Evolutionary conservation across 1,284 basidiomycete genomes (phyloP).

Genomic region (Grifola frondosa): DNA sequence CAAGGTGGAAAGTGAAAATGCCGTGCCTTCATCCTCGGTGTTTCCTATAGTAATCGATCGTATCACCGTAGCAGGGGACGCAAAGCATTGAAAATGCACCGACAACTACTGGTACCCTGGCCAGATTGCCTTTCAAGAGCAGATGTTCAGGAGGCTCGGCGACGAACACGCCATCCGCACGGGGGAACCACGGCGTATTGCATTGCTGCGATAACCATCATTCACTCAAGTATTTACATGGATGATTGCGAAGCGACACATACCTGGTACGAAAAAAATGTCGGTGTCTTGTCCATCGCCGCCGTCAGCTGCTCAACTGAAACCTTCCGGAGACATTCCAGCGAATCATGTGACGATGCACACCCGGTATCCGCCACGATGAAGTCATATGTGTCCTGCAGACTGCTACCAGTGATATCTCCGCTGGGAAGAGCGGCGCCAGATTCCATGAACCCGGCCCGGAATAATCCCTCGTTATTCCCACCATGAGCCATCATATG

Average conservation of each 20-base stretch:
- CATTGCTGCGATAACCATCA: slow-evolving; percentile 2
- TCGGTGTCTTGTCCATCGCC: slow-evolving; percentile 33
- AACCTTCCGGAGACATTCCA: slow-evolving; percentile 41
- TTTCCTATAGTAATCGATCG: slow-evolving; percentile 21
- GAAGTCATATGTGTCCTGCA: slow-evolving; percentile 35
- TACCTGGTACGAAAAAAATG: slow-evolving; percentile 29
- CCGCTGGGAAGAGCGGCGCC: slow-evolving; percentile 33
- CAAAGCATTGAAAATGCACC: slow-evolving; percentile 11
- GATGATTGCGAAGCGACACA: neutral
- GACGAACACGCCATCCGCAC: slow-evolving; percentile 39
- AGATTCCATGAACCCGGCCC: slow-evolving; percentile 37
- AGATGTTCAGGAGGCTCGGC: slow-evolving; percentile 17
- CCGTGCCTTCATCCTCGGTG: slow-evolving; percentile 35
- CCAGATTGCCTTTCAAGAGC: slow-evolving; percentile 13
- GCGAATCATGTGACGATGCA: slow-evolving; percentile 31
- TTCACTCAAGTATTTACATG: too few relatives aligned
- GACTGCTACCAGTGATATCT: slow-evolving; percentile 22
- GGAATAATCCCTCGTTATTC: slow-evolving; percentile 35
- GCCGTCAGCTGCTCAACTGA: slow-evolving; percentile 30
- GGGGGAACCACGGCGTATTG: slow-evolving; percentile 33
- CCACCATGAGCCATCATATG: slow-evolving; percentile 35
- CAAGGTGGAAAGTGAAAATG: slow-evolving; percentile 24
- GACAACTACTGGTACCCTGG: slow-evolving; percentile 27
- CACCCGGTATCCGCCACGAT: slow-evolving; percentile 35
- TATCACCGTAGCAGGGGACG: neutral